Evolutionary conservation across 1,139 yeast species (phyloP), one percentile per base, ranked within the genome.

Genomic region (Taphrina pruni): DNA sequence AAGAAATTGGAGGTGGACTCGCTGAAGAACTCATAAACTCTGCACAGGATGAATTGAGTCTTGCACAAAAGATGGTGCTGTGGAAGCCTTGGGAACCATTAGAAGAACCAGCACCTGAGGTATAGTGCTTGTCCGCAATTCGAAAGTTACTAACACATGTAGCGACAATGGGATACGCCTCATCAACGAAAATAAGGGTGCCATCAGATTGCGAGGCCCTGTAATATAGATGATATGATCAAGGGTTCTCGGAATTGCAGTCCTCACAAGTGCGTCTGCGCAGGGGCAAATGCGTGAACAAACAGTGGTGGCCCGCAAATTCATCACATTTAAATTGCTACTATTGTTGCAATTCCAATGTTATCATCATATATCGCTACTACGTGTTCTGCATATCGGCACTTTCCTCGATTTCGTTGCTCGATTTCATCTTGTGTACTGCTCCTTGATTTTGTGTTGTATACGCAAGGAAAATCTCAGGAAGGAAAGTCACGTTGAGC

Each of bases 21-120:
- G 88, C 90, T 73, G 97, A 90, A 80, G 97, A 90, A 81, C 80
- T 90, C 70, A 79, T 90, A 70, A 82, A 89, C 72, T 96, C 90
- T 80, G 97, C 97, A 17, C 86, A 88, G 74, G 96, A 90, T 72
- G 97, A 91, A 80, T 85, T 86, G 75, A 84, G 82, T 66, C 83
- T 91, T 77, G 88, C 90, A 68, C 81, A 85, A 75, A 85, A 87
- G 77, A 81, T 91, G 82, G 87, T 88, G 54, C 85, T 82, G 72
- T 84, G 88, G 84, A 87, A 88, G 79, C 87, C 75, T 86, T 72
- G 83, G 84, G 82, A 81, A 72, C 79, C 77, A 65, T 76, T 81
- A 52, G 80, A 77, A 73, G 83, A 79, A 73, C 73, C 77, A 75
- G 79, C 82, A 38, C 76, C 78, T 54, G 76, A 76, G 21, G 83